Evolutionary conservation across 2,329 filamentous ascomycete genomes (phyloP), one percentile per base, ranked within the genome.

Genomic region (Coleophoma eucalyptorum): DNA sequence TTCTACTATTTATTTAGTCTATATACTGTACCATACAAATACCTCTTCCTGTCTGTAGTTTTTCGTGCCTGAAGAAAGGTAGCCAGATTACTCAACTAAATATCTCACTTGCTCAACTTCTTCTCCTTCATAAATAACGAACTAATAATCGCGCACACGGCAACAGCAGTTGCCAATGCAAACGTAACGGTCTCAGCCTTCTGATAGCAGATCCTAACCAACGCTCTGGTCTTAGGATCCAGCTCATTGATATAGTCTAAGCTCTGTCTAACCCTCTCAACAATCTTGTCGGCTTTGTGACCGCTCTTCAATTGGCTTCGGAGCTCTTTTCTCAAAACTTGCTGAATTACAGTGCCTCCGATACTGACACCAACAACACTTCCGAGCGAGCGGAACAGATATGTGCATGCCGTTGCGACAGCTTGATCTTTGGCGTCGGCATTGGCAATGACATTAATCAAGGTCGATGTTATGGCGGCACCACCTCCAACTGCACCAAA

Each of bases 301-400:
- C 80, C 80, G 48, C 75, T 75, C 4, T 74, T 69, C 43, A 91
- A 69, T 2, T 75, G 72, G 1, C 65, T 61, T 2, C 73, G 71
- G 4, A 93, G 72, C 43, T 78, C 72, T 2, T 70, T 71, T 15
- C 86, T 75, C 18, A 93, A 72, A 3, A 77, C 75, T 62, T 87
- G 82, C 63, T 93, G 90, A 43, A 90, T 78, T 7, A 89, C 77
- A 1, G 87, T 88, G 1, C 87, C 77, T 31, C 76, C 74, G 49
- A 87, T 64, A 2, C 80, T 84, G 3, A 82, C 83, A 46, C 80
- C 80, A 51, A 89, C 71, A n/a, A 85, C 86, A 50, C 91, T 75
- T 11, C 88, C 89, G 0, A 92, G 74, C 1, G 85, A 86, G 37
- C 89, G 83, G 74, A 93, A 93, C 20, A 93, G 80, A 68, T 93